These are phyloP conservation scores for Aspergillus asperescens DNA, from an alignment of 495 filamentous ascomycete genomes.

Conservation along the genomic window DNA sequence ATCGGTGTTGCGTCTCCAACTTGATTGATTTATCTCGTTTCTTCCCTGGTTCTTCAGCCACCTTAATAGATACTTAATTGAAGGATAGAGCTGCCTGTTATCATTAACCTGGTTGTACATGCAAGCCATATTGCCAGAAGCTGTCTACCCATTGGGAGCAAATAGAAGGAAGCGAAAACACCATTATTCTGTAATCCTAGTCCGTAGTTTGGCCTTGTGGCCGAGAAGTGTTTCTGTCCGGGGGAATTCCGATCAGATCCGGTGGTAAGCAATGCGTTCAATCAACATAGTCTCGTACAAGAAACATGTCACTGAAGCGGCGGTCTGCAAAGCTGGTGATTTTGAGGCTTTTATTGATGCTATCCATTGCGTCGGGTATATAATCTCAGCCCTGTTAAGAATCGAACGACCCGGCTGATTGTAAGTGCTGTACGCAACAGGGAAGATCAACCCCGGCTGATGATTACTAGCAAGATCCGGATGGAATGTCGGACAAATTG, in stretches of 20 bases:
- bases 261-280: slow-evolving; percentile 20
- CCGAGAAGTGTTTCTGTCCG: too few relatives aligned
- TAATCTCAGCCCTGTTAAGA: background rate
- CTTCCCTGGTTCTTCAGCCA: background rate
- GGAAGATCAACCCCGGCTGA: slow-evolving; percentile 31
- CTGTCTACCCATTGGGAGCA: too few relatives aligned
- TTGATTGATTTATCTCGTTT: slow-evolving; percentile 10
- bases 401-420: slow-evolving; percentile 3
- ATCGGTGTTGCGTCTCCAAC: slow-evolving; percentile 32
- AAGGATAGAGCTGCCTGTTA: slow-evolving; percentile 6
- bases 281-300: slow-evolving; percentile 21
- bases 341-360: slow-evolving; percentile 54
- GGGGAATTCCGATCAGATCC: too few relatives aligned
- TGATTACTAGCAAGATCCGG: slow-evolving; percentile 53
- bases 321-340: slow-evolving; percentile 44
- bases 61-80: slow-evolving; percentile 8
- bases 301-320: slow-evolving; percentile 24
- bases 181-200: too few relatives aligned
- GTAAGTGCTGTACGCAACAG: slow-evolving; percentile 3
- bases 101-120: background rate
- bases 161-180: too few relatives aligned
- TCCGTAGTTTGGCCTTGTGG: too few relatives aligned
- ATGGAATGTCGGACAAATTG: too few relatives aligned
- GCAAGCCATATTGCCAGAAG: background rate
- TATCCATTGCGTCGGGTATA: slow-evolving; percentile 44